Evolutionary conservation across 352 stramenopile species (phyloP), one percentile per base, ranked within the genome.

Genomic region (Phytophthora vignae): DNA sequence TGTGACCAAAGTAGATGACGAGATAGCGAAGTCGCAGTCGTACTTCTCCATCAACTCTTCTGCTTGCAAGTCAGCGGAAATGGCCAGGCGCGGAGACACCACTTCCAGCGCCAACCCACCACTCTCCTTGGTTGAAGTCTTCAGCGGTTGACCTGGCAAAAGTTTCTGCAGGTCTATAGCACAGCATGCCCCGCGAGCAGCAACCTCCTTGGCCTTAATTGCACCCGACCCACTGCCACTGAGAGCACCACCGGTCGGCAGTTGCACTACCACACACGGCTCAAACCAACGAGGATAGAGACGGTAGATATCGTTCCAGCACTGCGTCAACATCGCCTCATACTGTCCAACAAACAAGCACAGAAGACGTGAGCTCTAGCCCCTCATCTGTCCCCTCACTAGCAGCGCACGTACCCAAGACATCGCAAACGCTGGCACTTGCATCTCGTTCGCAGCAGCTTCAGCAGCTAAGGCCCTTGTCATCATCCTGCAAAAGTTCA

Each of bases 271-370:
- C 46, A 88, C 14, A n/a, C 77, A 79, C 2, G 64, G 63, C 40
- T 92, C 76, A 65, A 89, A 94, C 60, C 83, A 89, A 11, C 78
- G 76, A 19, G 85, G 71, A 68, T 94, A 94, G 40, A 93, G 73
- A 31, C 82, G 85, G 58, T 81, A 81, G 31, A 88, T 77, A 55
- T 92, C 81, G 73, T 94, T 91, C 17, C 71, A 76, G 38, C 81
- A 84, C 33, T 78, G 74, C 10, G 73, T 65, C n/a, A 86, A 31
- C 68, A 77, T 78, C 12, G 67, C 61, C 8, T 82, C 67, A 48
- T 84, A 86, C 83, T 90, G 36, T 4, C 55, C 31, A 64, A 48
- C 27, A 55, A 21, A 2, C 4, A 29, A 3, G 55, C 19, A 67
- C 33, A 42, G 22, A 9, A 36, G 22, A 67, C 10, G 3, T 53